A percentile compares a stretch with the other conserved stretches of the same genome.
phyloP scores from a whole-genome alignment of 2,329 filamentous ascomycete genomes.

The Ophiostoma angusticollis region DNA sequence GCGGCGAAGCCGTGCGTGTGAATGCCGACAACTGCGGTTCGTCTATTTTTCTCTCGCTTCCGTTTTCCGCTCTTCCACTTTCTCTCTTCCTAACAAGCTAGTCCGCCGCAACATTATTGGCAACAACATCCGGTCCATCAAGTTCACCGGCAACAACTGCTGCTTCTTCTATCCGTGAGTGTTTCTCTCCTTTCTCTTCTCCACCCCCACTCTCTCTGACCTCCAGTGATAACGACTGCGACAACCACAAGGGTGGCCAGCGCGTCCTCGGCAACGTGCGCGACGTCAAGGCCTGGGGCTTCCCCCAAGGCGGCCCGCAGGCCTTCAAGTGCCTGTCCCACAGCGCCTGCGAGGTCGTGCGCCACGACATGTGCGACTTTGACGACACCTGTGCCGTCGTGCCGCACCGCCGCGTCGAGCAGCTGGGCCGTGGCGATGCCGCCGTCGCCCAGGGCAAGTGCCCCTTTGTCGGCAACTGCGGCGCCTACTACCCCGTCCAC shows the following conservation, averaged over 20 bases:
- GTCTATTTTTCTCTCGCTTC: neutral
- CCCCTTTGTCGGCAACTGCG: conserved; percentile 5
- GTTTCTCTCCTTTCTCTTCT: neutral
- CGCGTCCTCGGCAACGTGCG: conserved; percentile 7
- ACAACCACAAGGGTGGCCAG: neutral
- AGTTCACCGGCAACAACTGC: conserved; percentile 4
- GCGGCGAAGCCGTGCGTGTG: neutral
- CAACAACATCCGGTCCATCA: conserved; percentile 2
- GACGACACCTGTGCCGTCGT: neutral
- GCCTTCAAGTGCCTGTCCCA: conserved; percentile 10
- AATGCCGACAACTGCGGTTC: conserved; percentile 1
- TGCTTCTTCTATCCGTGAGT: conserved; percentile 10
- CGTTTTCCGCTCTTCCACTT: neutral
- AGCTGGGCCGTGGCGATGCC: neutral
- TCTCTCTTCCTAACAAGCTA: neutral
- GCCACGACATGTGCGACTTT: neutral
- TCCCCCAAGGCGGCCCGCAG: neutral
- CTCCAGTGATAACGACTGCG: neutral
- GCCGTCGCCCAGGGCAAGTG: conserved; percentile 1
- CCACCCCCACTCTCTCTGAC: neutral
- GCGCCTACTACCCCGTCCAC: conserved; percentile 1
- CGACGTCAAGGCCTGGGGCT: conserved; percentile 5
- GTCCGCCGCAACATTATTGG: neutral
- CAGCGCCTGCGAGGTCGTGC: conserved; percentile 2
- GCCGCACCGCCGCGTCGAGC: neutral